Percentiles rank a stretch among this genome's conserved stretches.
phyloP scores from a whole-genome alignment of 179 eudicot species.

The Beta macrorhiza region DNA sequence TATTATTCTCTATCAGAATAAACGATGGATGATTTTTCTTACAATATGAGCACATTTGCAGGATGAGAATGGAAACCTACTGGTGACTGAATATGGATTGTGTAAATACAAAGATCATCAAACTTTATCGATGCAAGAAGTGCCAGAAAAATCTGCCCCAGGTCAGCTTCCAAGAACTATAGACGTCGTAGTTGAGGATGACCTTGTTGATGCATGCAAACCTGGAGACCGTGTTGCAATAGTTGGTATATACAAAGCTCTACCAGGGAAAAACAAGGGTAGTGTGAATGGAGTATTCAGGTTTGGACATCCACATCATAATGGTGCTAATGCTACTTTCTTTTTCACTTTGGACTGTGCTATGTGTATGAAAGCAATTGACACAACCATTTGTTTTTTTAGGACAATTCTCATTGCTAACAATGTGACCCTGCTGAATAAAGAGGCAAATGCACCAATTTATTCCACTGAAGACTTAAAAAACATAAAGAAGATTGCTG shows the following conservation, averaged over 20 bases:
- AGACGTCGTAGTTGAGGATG: slow-evolving; percentile 92
- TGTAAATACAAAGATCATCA: slow-evolving; percentile 99
- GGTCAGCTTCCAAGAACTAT: slow-evolving; percentile 98
- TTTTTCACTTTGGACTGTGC: background rate
- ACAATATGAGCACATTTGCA: slow-evolving; percentile 25
- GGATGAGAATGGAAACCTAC: slow-evolving; percentile 94
- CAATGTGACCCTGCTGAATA: slow-evolving; percentile 87
- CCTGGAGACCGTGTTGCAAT: slow-evolving; percentile 99
- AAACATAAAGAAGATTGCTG: slow-evolving; percentile 75
- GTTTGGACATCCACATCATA: slow-evolving; percentile 36
- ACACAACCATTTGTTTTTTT: slow-evolving; percentile 4
- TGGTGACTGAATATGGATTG: slow-evolving; percentile 93
- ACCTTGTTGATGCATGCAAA: slow-evolving; percentile 93
- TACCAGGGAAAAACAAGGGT: slow-evolving; percentile 95
- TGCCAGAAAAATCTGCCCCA: slow-evolving; percentile 98
- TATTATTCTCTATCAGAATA: background rate
- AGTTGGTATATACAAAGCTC: slow-evolving; percentile 93
- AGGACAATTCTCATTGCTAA: slow-evolving; percentile 97
- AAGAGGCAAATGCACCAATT: slow-evolving; percentile 86
- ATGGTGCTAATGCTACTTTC: slow-evolving; percentile 1
- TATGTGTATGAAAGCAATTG: background rate
- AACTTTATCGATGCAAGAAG: slow-evolving; percentile 96
- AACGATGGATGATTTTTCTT: slow-evolving; percentile 1
- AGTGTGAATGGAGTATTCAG: slow-evolving; percentile 98
- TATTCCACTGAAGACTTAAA: slow-evolving; percentile 70